Evolutionary conservation across 2,329 filamentous ascomycete genomes (phyloP).

Genomic region (Venturia pyrina): DNA sequence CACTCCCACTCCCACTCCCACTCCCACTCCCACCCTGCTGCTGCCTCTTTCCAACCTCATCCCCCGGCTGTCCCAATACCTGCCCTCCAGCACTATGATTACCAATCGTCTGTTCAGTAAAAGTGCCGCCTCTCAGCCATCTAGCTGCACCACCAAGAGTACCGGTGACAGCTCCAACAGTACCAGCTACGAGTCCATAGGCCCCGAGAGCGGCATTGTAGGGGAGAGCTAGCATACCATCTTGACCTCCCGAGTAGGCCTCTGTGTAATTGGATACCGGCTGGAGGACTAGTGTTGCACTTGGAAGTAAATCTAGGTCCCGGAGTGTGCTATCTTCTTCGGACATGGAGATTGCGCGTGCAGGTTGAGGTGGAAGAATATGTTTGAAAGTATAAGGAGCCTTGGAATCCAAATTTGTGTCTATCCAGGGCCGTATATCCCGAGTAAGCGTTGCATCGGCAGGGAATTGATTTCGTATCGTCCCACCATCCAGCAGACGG

Average conservation of each 20-base stretch:
- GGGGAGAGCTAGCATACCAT: slow-evolving; percentile 19
- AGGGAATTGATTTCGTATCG: slow-evolving; percentile 62
- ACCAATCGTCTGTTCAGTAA: slow-evolving; percentile 14
- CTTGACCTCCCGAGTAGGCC: slow-evolving; percentile 39
- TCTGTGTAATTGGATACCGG: slow-evolving; percentile 54
- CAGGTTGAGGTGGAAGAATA: slow-evolving; percentile 68
- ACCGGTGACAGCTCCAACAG: slow-evolving; percentile 24
- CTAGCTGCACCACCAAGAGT: slow-evolving; percentile 23
- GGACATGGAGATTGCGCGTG: slow-evolving; percentile 58
- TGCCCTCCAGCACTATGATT: slow-evolving; percentile 9
- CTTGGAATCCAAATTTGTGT: slow-evolving; percentile 40
- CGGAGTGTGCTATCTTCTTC: slow-evolving; percentile 63
- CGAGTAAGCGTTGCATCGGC: slow-evolving; percentile 50
- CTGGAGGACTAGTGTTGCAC: slow-evolving; percentile 72
- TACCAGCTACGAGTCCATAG: slow-evolving; percentile 22
- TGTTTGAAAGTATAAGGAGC: slow-evolving; percentile 75
- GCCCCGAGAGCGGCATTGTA: slow-evolving; percentile 20
- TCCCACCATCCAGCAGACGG: slow-evolving; percentile 74
- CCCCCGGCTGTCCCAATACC: background rate
- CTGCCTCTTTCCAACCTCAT: slow-evolving; percentile 15
- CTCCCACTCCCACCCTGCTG: slow-evolving; percentile 4
- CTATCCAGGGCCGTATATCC: slow-evolving; percentile 70
- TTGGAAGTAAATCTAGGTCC: slow-evolving; percentile 65
- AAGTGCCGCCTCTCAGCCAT: slow-evolving; percentile 21
- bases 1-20: background rate